phyloP scores from a whole-genome alignment of 129 eudicot genomes.

The Deinandra increscens region DNA sequence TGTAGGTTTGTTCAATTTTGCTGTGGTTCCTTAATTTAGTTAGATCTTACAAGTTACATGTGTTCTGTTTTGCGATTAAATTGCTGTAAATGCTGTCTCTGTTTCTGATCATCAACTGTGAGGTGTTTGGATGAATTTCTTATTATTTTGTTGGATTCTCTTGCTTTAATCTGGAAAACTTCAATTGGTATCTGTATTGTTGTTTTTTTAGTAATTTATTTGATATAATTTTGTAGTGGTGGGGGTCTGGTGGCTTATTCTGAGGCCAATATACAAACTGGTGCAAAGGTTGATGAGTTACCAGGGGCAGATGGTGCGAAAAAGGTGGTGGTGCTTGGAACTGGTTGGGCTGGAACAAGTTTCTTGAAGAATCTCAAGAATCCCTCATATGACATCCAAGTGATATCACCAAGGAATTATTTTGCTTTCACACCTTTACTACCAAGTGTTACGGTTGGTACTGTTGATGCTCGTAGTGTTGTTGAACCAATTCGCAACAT shows the following conservation, averaged over 20 bases:
- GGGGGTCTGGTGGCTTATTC: slow-evolving; percentile 77
- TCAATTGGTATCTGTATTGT: background rate
- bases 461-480: slow-evolving; percentile 91
- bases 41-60: slow-evolving; percentile 7
- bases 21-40: background rate
- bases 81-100: background rate
- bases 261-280: slow-evolving; percentile 34
- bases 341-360: slow-evolving; percentile 99
- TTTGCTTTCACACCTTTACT: slow-evolving; percentile 92
- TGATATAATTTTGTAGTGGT: slow-evolving; percentile 44
- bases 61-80: slow-evolving; percentile 5
- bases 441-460: slow-evolving; percentile 95
- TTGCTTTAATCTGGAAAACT: background rate
- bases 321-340: slow-evolving; percentile 92
- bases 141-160: background rate
- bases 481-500: slow-evolving; percentile 93
- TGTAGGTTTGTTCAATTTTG: slow-evolving; percentile 10
- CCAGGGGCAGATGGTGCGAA: slow-evolving; percentile 50
- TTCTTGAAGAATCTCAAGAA: slow-evolving; percentile 78
- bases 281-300: slow-evolving; percentile 33
- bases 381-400: slow-evolving; percentile 78
- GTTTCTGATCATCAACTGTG: slow-evolving; percentile 1
- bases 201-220: slow-evolving; percentile 4
- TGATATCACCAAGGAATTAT: slow-evolving; percentile 92
- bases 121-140: slow-evolving; percentile 7